phyloP scores from a whole-genome alignment of 2,329 filamentous ascomycete genomes.

The Epichloe amarillans region DNA sequence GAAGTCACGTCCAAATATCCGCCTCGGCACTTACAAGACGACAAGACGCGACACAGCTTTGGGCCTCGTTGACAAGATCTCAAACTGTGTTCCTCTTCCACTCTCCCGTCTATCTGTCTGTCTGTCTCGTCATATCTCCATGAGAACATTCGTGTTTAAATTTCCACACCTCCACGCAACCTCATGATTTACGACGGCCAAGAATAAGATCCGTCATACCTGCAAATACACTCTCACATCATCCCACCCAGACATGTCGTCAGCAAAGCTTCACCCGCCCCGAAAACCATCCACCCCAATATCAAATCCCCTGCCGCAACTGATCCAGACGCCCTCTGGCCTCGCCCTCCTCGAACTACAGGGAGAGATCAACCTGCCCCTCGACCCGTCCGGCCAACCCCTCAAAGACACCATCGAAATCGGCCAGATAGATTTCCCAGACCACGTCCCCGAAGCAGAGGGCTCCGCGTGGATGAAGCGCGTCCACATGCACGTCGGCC shows the following conservation, averaged over 20 bases:
- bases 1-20: no score
- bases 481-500: conserved; percentile 77
- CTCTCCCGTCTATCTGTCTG: background rate
- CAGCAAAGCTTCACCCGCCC: conserved; percentile 28
- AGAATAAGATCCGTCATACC: background rate
- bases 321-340: conserved; percentile 80
- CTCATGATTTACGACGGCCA: no score
- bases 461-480: conserved; percentile 75
- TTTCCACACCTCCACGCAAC: no score
- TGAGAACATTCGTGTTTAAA: no score
- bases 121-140: no score
- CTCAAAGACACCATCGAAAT: conserved; percentile 28
- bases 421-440: conserved; percentile 66
- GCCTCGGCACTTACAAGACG: no score
- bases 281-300: conserved; percentile 11
- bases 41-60: background rate
- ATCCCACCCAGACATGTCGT: conserved; percentile 17
- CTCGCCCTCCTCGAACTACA: conserved; percentile 87
- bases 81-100: background rate
- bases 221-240: background rate
- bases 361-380: conserved; percentile 70
- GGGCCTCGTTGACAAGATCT: background rate
- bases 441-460: conserved; percentile 39
- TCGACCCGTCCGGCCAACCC: conserved; percentile 19
- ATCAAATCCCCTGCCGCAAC: conserved; percentile 54